A percentile compares a stretch with the other conserved stretches of the same genome.
phyloP scores from a whole-genome alignment of 352 stramenopile species.

The Pythium biforme region DNA sequence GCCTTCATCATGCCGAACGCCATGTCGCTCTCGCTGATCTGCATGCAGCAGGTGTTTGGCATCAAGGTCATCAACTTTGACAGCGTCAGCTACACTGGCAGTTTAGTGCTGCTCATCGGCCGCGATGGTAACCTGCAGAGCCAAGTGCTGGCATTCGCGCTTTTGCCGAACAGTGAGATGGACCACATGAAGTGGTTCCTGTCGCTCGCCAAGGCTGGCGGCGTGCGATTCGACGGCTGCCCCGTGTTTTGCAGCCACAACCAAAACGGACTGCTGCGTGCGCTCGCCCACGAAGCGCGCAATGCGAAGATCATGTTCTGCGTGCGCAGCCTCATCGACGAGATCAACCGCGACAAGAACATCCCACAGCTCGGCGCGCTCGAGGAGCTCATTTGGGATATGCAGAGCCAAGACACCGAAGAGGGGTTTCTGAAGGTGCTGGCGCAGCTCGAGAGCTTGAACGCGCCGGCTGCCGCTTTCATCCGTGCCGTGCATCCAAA shows the following conservation, averaged over 20 bases:
- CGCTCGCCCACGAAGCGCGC: conserved; percentile 46
- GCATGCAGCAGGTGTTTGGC: conserved; percentile 66
- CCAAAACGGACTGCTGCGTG: conserved; percentile 56
- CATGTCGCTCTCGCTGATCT: conserved; percentile 41
- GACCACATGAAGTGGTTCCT: conserved; percentile 82
- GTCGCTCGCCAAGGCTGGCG: conserved; percentile 44
- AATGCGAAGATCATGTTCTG: conserved; percentile 74
- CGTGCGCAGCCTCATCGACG: conserved; percentile 59
- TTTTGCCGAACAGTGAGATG: conserved; percentile 61
- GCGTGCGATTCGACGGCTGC: conserved; percentile 44
- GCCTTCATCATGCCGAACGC: conserved; percentile 68
- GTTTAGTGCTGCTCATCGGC: conserved; percentile 54
- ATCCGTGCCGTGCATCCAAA: conserved; percentile 56
- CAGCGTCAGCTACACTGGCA: conserved; percentile 68
- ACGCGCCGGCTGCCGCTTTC: conserved; percentile 51
- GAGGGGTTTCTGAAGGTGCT: conserved; percentile 53
- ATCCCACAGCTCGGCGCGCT: conserved; percentile 60
- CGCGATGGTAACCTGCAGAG: conserved; percentile 71
- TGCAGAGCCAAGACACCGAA: conserved; percentile 58
- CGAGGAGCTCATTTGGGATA: conserved; percentile 62
- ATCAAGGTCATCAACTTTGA: conserved; percentile 74
- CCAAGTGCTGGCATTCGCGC: conserved; percentile 64
- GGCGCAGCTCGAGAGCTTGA: conserved; percentile 50
- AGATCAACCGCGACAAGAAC: conserved; percentile 75
- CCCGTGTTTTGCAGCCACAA: conserved; percentile 63